phyloP scores from a whole-genome alignment of 129 eudicot genomes.

The Centaurea solstitialis region DNA sequence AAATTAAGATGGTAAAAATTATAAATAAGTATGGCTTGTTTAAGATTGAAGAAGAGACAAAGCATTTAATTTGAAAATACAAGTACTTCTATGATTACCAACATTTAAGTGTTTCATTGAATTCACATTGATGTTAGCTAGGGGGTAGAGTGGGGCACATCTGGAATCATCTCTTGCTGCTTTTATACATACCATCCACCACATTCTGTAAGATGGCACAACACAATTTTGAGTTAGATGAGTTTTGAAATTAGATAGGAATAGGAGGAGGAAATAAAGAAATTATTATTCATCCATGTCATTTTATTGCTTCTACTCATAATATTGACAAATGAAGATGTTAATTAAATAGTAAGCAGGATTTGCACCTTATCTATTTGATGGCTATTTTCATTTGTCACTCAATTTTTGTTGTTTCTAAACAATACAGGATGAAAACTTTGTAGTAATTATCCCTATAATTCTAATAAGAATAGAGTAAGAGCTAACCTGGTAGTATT shows the following conservation, averaged over 20 bases:
- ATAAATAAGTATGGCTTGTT: background rate
- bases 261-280: background rate
- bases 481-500: constrained; percentile 73
- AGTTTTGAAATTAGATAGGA: background rate
- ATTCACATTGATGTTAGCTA: background rate
- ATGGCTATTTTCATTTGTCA: too few species aligned
- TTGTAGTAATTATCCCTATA: background rate
- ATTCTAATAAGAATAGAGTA: background rate
- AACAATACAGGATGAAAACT: too few species aligned
- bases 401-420: too few species aligned
- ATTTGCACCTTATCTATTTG: too few species aligned
- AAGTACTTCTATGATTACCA: background rate
- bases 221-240: background rate
- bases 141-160: background rate
- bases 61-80: background rate
- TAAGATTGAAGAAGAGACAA: background rate
- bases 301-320: too few species aligned
- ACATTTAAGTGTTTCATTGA: background rate
- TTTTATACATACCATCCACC: constrained; percentile 60
- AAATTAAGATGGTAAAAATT: background rate
- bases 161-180: constrained; percentile 19
- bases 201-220: constrained; percentile 60
- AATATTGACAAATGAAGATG: too few species aligned
- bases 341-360: too few species aligned
- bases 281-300: background rate